A percentile compares a stretch with the other conserved stretches of the same genome.
phyloP scores from a whole-genome alignment of 1,284 basidiomycete species.

The Acaromyces ingoldii region DNA sequence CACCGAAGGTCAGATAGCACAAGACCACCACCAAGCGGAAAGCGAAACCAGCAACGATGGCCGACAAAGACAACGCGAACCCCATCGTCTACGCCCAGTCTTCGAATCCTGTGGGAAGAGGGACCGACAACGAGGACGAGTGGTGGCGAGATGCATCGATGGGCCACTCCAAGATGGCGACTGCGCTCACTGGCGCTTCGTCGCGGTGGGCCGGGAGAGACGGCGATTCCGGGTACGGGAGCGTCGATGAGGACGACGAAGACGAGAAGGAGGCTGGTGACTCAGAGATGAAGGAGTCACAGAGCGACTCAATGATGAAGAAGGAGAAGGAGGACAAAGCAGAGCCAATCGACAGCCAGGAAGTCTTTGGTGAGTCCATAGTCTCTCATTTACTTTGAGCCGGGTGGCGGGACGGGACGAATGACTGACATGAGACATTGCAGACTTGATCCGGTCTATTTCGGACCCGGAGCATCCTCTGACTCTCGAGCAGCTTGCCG shows the following conservation, averaged over 20 bases:
- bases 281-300: too few species aligned
- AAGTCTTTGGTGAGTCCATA: slow-evolving; percentile 39
- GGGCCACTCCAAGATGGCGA: not conserved
- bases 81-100: slow-evolving; percentile 50
- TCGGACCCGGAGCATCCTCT: slow-evolving; percentile 94
- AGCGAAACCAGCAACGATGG: slow-evolving; percentile 7
- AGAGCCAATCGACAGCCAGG: slow-evolving; percentile 39
- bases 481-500: slow-evolving; percentile 91
- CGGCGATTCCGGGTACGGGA: slow-evolving; percentile 5
- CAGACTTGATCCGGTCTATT: slow-evolving; percentile 78
- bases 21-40: too few species aligned
- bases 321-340: not conserved
- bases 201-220: not conserved
- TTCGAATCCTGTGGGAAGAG: not conserved
- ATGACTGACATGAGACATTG: too few species aligned
- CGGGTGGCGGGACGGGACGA: too few species aligned
- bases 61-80: slow-evolving; percentile 52
- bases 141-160: slow-evolving; percentile 40
- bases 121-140: slow-evolving; percentile 10
- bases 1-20: too few species aligned
- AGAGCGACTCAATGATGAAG: slow-evolving; percentile 9
- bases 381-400: not conserved
- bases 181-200: not conserved
- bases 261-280: slow-evolving; percentile 8
- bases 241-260: slow-evolving; percentile 9